A percentile compares a stretch with the other conserved stretches of the same genome.
These are phyloP conservation scores for Cercis canadensis DNA, from an alignment of 306 rosid genomes.

Conservation along the genomic window DNA sequence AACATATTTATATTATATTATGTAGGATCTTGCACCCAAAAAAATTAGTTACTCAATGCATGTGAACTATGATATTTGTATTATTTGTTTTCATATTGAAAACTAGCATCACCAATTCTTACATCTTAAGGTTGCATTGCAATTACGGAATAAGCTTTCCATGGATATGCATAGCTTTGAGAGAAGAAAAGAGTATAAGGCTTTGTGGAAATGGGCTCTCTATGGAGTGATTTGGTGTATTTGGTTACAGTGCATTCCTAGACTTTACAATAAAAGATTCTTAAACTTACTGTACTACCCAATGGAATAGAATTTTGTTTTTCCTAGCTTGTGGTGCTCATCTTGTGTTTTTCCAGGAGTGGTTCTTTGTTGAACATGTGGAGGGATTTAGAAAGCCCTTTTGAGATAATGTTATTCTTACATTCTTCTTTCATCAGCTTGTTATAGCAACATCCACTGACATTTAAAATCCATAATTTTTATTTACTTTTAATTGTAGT, in stretches of 20 bases:
- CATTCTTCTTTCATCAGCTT: slow-evolving; percentile 1
- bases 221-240: slow-evolving; percentile 5
- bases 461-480: too few relatives aligned
- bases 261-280: slow-evolving; percentile 3
- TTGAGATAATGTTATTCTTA: neutral
- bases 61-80: slow-evolving; percentile 31
- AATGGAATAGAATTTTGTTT: neutral
- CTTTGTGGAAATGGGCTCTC: slow-evolving; percentile 11
- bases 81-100: slow-evolving; percentile 26
- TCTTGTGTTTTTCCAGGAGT: neutral
- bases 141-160: slow-evolving; percentile 25
- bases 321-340: neutral
- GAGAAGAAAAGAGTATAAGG: slow-evolving; percentile 16
- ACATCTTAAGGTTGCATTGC: slow-evolving; percentile 26
- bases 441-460: neutral
- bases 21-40: slow-evolving; percentile 16
- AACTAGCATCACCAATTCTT: slow-evolving; percentile 18
- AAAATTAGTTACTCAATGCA: slow-evolving; percentile 20
- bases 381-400: neutral
- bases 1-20: slow-evolving; percentile 22
- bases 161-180: slow-evolving; percentile 8
- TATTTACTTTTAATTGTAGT: neutral
- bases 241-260: slow-evolving; percentile 8
- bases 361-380: neutral
- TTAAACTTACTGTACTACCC: neutral